Base-by-base conservation (phyloP, 78 protist species). In the Tieghemostelium lacteum region DNA sequence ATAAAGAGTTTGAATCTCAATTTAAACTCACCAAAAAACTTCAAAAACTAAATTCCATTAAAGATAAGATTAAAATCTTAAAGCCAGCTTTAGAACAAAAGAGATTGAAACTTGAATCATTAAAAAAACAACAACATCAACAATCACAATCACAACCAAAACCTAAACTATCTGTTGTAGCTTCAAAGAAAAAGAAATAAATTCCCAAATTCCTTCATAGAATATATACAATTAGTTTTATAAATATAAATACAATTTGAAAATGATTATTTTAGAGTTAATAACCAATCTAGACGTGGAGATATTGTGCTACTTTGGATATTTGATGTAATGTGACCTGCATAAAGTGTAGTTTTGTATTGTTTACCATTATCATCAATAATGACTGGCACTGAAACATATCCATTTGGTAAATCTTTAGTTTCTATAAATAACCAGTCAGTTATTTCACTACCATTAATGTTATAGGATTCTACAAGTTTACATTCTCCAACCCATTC, bases 1-100 rank as follows among this genome's bases (percentile, higher is more conserved):
- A n/a, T 28, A 6, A 12, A 19, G 69, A 74, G 6, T 74, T 58
- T 60, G 69, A 74, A 60, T 20, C 3, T 3, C 70, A 74, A 40
- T 37, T 74, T 28, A 14, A 57, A 58, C 29, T 74, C 4, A 22
- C 29, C 7, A 37, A 60, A 24, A 29, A 74, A 26, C 6, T 74
- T 19, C 16, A 33, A 7, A 24, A 3, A 8, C 6, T 74, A 24
- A 22, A 74, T 31, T 16, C 7, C 34, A 10, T 55, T 19, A 57
- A 74, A 74, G 45, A 45, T 52, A 6, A 71, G 16, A 22, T 52
- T 8, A 2, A 22, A 42, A 24, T 42, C 4, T 1, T 1, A 37
- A 22, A 12, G 26, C 34, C 19, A 8, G 16, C 19, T 42, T 19
- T 42, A 45, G 42, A 67, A 67, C 14, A 24, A 45, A 37, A 67